Base-by-base conservation (phyloP, 2,329 filamentous ascomycete species). In the Trichoderma gracile region DNA sequence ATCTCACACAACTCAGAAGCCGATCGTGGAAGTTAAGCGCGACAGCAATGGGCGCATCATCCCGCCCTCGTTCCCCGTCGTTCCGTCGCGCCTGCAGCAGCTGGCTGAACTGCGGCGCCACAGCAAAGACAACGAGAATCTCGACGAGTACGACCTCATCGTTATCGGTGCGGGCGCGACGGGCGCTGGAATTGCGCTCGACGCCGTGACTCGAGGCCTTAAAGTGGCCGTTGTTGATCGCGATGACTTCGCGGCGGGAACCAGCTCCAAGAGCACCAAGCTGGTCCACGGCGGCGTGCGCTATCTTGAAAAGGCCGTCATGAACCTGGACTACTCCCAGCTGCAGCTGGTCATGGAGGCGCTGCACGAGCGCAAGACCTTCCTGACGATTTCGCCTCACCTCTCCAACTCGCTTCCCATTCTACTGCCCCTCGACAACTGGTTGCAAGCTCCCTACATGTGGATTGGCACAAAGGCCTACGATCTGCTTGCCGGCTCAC, bases 241-340 rank as follows among this genome's bases (percentile, higher is more conserved):
- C 67, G 91, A 94, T 75, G 91, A 95, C 77, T 95, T 94, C 75
- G 89, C 88, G 70, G 84, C 88, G 67, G 91, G 91, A 33, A 94
- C 91, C 46, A 93, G 89, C 79, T 92, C 89, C 76, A 94, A 94
- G 80, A 93, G 89, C 79, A 95, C 91, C 55, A 95, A 95, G 78
- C 82, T 95, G 60, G 91, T 95, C 19, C 91, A 95, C 77, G 91
- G 91, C 69, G 91, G 91, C 73, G 91, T 95, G 66, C 86, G 91
- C 69, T 95, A 94, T 74, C 81, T 95, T 65, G 91, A 95, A 76
- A 95, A 95, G 81, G 91, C 91, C 62, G 87, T 95, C 56, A 92
- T 88, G 88, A 90, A 93, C 75, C 80, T 94, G 71, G 91, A 95
- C 76, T 93, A 93, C 75, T 88, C 88, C 69, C 91, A 95, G 83